Evolutionary conservation across 139 green algal genomes (phyloP).

Genomic region (Chlamydomonas schloesseri): DNA sequence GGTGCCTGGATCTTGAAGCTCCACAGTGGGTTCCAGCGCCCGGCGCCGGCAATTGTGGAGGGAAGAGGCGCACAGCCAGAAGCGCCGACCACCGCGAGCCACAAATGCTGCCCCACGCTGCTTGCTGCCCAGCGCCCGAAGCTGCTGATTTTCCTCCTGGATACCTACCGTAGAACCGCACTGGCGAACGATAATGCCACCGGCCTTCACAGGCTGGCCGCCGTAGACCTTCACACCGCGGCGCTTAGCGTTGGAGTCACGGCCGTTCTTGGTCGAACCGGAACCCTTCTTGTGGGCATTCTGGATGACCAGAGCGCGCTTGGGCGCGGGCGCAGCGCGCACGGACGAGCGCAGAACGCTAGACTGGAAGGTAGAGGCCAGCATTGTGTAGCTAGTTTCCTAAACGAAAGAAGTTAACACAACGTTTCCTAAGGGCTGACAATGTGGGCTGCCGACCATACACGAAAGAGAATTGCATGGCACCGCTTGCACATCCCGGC

Average conservation of each 20-base stretch:
- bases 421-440: neutral
- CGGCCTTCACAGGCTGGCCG: conserved; percentile 91
- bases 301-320: conserved; percentile 55
- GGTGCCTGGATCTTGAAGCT: no score
- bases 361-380: conserved; percentile 24
- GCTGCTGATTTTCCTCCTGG: neutral
- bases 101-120: neutral
- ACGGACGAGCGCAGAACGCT: conserved; percentile 33
- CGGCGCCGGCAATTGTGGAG: no score
- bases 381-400: conserved; percentile 8
- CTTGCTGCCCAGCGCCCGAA: no score
- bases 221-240: conserved; percentile 97
- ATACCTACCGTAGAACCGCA: conserved; percentile 84
- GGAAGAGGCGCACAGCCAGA: no score
- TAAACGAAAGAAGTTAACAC: neutral
- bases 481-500: no score
- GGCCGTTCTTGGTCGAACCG: conserved; percentile 97
- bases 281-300: conserved; percentile 78
- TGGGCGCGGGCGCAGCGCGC: conserved; percentile 33
- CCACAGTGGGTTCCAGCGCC: no score
- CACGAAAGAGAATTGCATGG: neutral
- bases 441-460: neutral
- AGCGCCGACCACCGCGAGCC: neutral
- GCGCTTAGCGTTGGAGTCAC: conserved; percentile 92
- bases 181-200: conserved; percentile 97